phyloP scores from a whole-genome alignment of 2,329 filamentous ascomycete genomes.

The Xylariaceae sp. region DNA sequence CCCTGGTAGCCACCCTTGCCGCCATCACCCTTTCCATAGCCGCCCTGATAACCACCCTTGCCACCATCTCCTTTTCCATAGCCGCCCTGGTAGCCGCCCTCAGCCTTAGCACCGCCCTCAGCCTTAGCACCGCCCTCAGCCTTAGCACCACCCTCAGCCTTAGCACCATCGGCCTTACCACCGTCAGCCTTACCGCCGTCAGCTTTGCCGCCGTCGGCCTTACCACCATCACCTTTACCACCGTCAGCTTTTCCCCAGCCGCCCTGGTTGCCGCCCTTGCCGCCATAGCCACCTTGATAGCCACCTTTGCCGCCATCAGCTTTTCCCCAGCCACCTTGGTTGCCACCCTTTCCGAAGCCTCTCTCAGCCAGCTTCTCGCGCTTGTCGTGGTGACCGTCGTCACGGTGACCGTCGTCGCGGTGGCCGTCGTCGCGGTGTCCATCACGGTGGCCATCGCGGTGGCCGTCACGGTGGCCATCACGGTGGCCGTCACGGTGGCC shows the following conservation, averaged over 20 bases:
- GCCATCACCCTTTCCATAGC: slow-evolving; percentile 12
- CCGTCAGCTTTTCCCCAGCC: too few relatives aligned
- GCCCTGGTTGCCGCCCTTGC: background rate
- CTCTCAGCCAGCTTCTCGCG: background rate
- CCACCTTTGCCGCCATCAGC: background rate
- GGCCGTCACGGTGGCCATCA: background rate
- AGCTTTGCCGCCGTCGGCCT: background rate
- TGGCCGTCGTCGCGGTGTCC: background rate
- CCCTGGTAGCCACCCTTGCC: slow-evolving; percentile 15
- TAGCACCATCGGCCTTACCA: background rate
- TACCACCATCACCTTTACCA: slow-evolving; percentile 15
- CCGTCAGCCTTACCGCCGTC: background rate
- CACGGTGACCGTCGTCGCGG: background rate
- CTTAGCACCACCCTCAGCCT: background rate
- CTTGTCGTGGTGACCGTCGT: background rate
- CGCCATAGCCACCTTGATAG: too few relatives aligned
- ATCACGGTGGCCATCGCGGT: background rate
- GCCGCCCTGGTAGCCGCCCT: slow-evolving; percentile 14
- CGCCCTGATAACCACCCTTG: slow-evolving; percentile 6
- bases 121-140: background rate
- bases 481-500: background rate
- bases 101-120: background rate
- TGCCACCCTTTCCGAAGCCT: background rate
- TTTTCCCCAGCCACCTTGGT: background rate
- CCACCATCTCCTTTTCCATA: background rate